These are phyloP conservation scores for Xerocomus spinulosus DNA, from an alignment of 768 basidiomycete genomes.

Conservation along the genomic window DNA sequence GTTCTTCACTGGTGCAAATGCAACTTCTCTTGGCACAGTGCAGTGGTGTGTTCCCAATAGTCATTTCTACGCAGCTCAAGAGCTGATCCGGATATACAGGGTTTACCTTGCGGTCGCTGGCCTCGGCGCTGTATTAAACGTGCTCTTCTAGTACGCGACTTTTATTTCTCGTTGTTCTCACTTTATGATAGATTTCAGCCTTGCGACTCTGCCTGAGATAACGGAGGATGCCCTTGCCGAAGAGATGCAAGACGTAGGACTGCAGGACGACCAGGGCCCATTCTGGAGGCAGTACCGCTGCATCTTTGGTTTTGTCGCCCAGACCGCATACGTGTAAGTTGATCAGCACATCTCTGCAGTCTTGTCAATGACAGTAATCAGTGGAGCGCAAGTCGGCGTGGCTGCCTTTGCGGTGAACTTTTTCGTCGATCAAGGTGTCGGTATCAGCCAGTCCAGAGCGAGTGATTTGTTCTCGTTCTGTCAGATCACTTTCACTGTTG, in stretches of 20 bases:
- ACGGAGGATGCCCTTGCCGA: constrained; percentile 58
- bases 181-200: constrained; percentile 34
- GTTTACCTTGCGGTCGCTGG: constrained; percentile 63
- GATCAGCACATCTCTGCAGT: not conserved
- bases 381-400: constrained; percentile 63
- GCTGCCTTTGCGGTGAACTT: constrained; percentile 69
- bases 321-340: constrained; percentile 61
- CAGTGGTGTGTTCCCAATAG: constrained; percentile 44
- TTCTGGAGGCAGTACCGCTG: constrained; percentile 70
- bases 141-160: constrained; percentile 54
- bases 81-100: constrained; percentile 31
- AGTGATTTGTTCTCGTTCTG: constrained; percentile 68
- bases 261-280: constrained; percentile 42
- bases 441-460: constrained; percentile 46
- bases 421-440: constrained; percentile 57
- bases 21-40: constrained; percentile 56
- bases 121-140: constrained; percentile 56
- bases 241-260: constrained; percentile 42
- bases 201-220: constrained; percentile 65
- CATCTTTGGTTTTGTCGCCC: constrained; percentile 68
- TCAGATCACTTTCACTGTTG: constrained; percentile 63
- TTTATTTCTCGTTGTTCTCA: not conserved
- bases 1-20: constrained; percentile 68
- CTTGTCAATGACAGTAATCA: constrained; percentile 13
- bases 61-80: not conserved